These are phyloP conservation scores for Eucalyptus curtisii DNA, from an alignment of 345 rosid genomes.

Conservation along the genomic window DNA sequence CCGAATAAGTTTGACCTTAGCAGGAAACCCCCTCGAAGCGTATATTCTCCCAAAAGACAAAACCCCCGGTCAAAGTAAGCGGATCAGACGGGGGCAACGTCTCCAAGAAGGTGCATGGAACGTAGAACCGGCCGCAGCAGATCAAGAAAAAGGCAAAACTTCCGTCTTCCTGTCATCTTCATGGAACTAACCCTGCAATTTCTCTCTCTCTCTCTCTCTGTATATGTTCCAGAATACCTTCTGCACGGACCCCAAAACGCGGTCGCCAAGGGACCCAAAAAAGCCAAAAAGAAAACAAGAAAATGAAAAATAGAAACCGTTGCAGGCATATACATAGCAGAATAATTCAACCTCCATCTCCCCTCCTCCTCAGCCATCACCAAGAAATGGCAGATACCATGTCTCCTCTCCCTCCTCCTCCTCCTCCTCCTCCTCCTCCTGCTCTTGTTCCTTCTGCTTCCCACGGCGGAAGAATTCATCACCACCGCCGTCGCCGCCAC, in stretches of 20 bases:
- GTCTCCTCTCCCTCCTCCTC: not conserved
- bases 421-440: not conserved
- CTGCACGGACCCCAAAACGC: conserved; percentile 1
- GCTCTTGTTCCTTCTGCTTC: not conserved
- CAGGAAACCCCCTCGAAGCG: not conserved
- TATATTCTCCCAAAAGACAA: not conserved
- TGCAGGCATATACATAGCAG: not conserved
- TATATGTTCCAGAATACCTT: not conserved
- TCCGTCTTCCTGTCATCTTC: conserved; percentile 4
- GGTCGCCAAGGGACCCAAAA: not conserved
- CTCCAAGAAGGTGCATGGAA: not conserved
- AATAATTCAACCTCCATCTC: not conserved
- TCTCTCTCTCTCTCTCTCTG: conserved; percentile 3
- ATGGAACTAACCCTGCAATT: conserved; percentile 7
- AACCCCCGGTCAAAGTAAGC: not conserved
- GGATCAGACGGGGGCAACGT: not conserved
- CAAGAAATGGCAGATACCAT: not conserved
- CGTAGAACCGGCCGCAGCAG: not conserved
- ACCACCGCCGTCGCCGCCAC: not conserved
- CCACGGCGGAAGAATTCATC: not conserved
- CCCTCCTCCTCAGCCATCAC: not conserved
- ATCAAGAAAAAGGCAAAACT: not conserved
- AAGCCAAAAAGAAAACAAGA: not conserved
- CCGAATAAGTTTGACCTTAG: not conserved
- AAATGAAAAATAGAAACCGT: not conserved